phyloP scores from a whole-genome alignment of 371 early-diverging fungal genomes.

The Chytridium lagenaria region DNA sequence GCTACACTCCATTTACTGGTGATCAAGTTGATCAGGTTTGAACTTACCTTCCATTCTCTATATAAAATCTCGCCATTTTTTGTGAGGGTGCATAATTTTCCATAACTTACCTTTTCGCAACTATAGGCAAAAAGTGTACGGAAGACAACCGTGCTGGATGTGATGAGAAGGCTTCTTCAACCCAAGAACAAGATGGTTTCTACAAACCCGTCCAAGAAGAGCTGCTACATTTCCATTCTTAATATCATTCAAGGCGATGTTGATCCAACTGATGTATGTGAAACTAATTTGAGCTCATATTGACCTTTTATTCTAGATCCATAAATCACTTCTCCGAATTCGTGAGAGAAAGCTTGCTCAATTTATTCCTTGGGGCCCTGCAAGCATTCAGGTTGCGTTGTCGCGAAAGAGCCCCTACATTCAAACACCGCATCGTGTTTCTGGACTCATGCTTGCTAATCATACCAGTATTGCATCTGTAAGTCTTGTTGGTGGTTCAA shows the following conservation, averaged over 20 bases:
- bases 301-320: conserved; percentile 65
- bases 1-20: conserved; percentile 98
- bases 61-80: background rate
- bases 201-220: conserved; percentile 83
- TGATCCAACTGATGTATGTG: conserved; percentile 91
- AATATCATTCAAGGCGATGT: conserved; percentile 98
- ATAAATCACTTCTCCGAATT: conserved; percentile 95
- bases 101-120: background rate
- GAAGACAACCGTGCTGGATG: conserved; percentile 97
- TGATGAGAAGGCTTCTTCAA: conserved; percentile 95
- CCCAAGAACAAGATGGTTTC: conserved; percentile 97
- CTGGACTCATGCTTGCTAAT: conserved; percentile 98
- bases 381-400: conserved; percentile 96
- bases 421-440: conserved; percentile 90
- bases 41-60: background rate
- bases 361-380: conserved; percentile 99
- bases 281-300: background rate
- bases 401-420: conserved; percentile 92
- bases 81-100: background rate
- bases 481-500: too few species aligned
- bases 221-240: conserved; percentile 94
- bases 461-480: conserved; percentile 94
- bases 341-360: conserved; percentile 92
- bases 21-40: conserved; percentile 89
- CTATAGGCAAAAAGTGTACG: conserved; percentile 75